Evolutionary conservation across 164 flowering plant species (phyloP).

Genomic region (Tinospora cordifolia): DNA sequence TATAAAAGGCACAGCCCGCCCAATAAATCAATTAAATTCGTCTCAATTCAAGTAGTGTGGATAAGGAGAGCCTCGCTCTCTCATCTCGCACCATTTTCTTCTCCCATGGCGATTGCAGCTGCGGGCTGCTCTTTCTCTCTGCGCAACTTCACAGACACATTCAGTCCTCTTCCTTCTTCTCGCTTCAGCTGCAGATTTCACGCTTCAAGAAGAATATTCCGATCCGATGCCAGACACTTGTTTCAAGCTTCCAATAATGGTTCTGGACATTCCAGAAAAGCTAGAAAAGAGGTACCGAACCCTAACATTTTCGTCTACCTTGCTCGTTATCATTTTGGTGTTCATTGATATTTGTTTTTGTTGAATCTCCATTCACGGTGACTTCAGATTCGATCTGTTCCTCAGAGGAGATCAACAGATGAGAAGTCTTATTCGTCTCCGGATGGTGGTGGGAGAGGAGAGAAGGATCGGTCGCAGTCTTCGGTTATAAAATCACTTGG

Average conservation of each 20-base stretch:
- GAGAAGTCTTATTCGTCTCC: conserved; percentile 21
- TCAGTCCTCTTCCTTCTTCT: neutral
- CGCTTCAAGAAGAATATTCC: conserved; percentile 3
- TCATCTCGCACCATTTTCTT: neutral
- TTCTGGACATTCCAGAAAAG: conserved; percentile 2
- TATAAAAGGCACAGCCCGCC: neutral
- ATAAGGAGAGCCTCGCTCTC: neutral
- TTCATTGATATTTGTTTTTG: neutral
- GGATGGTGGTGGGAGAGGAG: conserved; percentile 26
- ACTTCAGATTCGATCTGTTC: conserved; percentile 30
- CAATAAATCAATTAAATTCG: neutral
- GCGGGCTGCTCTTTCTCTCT: conserved; percentile 17
- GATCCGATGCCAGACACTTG: neutral
- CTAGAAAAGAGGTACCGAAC: conserved; percentile 17
- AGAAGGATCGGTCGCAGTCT: conserved; percentile 32
- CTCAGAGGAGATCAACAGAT: conserved; percentile 40
- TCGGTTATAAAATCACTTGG: conserved; percentile 43
- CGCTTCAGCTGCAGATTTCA: conserved; percentile 5
- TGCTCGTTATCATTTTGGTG: neutral
- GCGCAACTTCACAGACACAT: conserved; percentile 3
- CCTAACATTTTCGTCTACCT: neutral
- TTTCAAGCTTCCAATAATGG: neutral
- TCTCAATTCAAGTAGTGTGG: neutral
- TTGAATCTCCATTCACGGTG: neutral
- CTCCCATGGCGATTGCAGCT: conserved; percentile 13